Conservation (phyloP, 2,329 filamentous ascomycete species). For the Colletotrichum salicis region DNA sequence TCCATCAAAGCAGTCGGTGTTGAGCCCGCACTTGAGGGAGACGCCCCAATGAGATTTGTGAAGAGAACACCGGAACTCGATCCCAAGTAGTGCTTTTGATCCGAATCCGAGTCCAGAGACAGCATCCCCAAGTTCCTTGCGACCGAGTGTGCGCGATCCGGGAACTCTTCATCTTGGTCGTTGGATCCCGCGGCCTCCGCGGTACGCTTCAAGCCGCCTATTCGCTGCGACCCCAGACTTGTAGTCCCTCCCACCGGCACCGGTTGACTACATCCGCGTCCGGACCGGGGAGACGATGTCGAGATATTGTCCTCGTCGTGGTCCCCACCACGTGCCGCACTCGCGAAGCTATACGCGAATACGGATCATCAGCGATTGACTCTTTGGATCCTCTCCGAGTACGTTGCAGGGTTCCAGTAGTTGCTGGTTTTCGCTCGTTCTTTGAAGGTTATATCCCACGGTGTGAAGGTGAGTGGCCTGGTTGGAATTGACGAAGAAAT, state of each 20-base stretch:
- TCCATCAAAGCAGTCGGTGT: conserved; percentile 16
- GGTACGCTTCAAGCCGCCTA: conserved; percentile 6
- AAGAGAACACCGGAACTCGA: conserved; percentile 51
- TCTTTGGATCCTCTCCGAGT: background rate
- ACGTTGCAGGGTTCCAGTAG: background rate
- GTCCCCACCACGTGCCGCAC: conserved; percentile 37
- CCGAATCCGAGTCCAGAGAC: conserved; percentile 49
- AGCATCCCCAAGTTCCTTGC: conserved; percentile 49
- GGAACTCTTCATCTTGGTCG: conserved; percentile 60
- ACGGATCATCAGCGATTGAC: background rate
- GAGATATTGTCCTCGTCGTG: conserved; percentile 31
- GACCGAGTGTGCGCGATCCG: conserved; percentile 57
- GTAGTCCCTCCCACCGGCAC: background rate
- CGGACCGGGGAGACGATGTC: conserved; percentile 15
- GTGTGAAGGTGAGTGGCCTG: no score
- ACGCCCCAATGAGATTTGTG: conserved; percentile 41
- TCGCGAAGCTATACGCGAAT: conserved; percentile 35
- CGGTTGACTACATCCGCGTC: conserved; percentile 1
- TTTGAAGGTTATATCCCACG: no score
- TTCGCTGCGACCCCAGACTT: conserved; percentile 1
- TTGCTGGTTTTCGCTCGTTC: no score
- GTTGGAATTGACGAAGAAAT: no score
- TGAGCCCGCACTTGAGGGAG: conserved; percentile 27
- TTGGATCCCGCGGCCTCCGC: conserved; percentile 43
- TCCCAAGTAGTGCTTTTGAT: conserved; percentile 50